Evolutionary conservation across 352 stramenopile genomes (phyloP).

Genomic region (Globisporangium emineosum): DNA sequence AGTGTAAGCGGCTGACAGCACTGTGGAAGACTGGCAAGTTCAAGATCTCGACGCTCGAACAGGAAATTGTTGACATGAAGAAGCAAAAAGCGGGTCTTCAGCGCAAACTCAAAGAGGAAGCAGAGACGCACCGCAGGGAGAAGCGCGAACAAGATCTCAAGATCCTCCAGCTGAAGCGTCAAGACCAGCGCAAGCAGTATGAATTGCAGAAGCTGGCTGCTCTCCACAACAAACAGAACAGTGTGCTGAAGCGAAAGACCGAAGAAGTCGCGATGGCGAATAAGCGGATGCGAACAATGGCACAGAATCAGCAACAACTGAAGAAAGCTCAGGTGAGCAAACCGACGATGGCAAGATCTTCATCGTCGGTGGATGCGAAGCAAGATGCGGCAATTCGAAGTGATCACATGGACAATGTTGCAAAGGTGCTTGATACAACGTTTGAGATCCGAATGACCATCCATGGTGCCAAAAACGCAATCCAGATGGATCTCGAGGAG

Average conservation of each 20-base stretch:
- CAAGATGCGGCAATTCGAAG: not conserved
- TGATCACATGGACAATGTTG: slow-evolving; percentile 27
- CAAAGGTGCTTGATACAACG: slow-evolving; percentile 33
- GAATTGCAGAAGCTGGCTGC: slow-evolving; percentile 48
- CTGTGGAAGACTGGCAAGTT: slow-evolving; percentile 36
- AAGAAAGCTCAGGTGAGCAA: slow-evolving; percentile 25
- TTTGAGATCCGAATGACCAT: slow-evolving; percentile 51
- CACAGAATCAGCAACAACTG: slow-evolving; percentile 24
- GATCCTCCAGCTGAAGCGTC: slow-evolving; percentile 49
- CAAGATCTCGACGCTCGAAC: slow-evolving; percentile 47
- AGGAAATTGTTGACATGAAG: slow-evolving; percentile 47
- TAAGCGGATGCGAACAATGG: slow-evolving; percentile 42
- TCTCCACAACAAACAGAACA: slow-evolving; percentile 40
- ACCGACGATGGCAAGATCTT: not conserved
- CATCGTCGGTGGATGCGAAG: not conserved
- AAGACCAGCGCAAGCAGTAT: slow-evolving; percentile 56
- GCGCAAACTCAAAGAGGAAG: slow-evolving; percentile 33
- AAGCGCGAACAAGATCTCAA: slow-evolving; percentile 42
- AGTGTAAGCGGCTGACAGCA: slow-evolving; percentile 33
- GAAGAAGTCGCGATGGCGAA: slow-evolving; percentile 41
- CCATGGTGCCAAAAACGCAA: slow-evolving; percentile 40
- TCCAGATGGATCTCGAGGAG: slow-evolving; percentile 48
- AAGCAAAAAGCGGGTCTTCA: slow-evolving; percentile 42
- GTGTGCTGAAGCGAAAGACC: slow-evolving; percentile 56
- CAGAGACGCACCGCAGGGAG: slow-evolving; percentile 38